Conservation (phyloP, 768 basidiomycete species). For the Collybiopsis luxurians region DNA sequence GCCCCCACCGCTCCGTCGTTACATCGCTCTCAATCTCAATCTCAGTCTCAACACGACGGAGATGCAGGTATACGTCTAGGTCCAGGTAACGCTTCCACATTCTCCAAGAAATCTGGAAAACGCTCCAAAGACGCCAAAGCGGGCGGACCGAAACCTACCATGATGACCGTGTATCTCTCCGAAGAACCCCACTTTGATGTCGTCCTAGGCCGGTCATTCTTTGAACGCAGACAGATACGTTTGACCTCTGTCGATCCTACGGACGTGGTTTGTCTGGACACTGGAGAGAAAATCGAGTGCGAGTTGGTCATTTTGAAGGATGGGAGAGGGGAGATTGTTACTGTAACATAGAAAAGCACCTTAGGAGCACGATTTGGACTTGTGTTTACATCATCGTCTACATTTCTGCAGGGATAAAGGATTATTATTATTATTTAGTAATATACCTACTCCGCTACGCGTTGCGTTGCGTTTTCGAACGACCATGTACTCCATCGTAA, state of each 20-base stretch:
- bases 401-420: not conserved
- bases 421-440: too few species aligned
- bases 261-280: conserved; percentile 88
- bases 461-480: too few species aligned
- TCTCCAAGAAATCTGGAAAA: not conserved
- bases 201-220: conserved; percentile 85
- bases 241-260: conserved; percentile 84
- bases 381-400: not conserved
- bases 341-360: conserved; percentile 77
- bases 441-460: too few species aligned
- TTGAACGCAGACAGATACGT: conserved; percentile 79
- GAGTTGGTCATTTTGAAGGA: conserved; percentile 92
- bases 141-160: conserved; percentile 38
- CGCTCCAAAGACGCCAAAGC: too few species aligned
- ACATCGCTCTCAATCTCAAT: too few species aligned
- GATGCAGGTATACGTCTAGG: too few species aligned
- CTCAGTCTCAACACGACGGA: too few species aligned
- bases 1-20: too few species aligned
- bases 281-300: conserved; percentile 87
- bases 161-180: conserved; percentile 75
- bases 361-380: too few species aligned
- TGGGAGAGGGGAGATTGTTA: conserved; percentile 86
- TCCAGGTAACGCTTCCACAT: not conserved
- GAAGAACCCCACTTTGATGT: conserved; percentile 97
- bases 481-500: too few species aligned